Base-by-base conservation (phyloP, 1,284 basidiomycete species). In the Volvariella volvacea region DNA sequence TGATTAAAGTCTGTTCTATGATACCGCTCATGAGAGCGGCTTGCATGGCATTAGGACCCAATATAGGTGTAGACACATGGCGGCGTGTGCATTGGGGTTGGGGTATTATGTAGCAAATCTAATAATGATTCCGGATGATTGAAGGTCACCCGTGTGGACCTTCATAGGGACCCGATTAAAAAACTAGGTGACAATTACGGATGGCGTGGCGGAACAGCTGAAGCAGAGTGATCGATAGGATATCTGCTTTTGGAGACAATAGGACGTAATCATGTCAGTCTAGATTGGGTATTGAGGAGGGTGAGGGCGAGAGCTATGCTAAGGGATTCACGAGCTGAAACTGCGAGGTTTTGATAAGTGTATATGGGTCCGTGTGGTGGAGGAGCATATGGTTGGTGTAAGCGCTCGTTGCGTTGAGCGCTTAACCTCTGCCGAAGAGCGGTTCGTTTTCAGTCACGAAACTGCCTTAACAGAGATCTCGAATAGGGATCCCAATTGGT, bases 221-320 rank as follows among this genome's bases (percentile, higher is more conserved):
- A 28, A 39, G 15, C 28, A 6, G 6, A 19, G 15, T 31, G 15
- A 4, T 30, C 1, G n/a, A 28, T 28, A 12, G 16, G 34, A 6
- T 15, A 20, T 20, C 8, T n/a, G 8, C 4, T 16, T 36, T 8
- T 74, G 21, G 52, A 73, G 3, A 72, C 69, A n/a, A 55, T 59
- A 45, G 73, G 71, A 0, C 81, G 84, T 48, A 83, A 83, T 55
- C 82, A 84, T 50, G 63, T 83, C 45, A 84, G 80, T 49, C 53
- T 70, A 10, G 67, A 70, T 42, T 71, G 62, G 62, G 68, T 70
- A 7, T 54, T 83, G 48, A 56, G 63, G 2, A 73, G 68, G 80
- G 80, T 1, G 56, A 74, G 50, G 81, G 76, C 8, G 81, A 83
- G 54, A 66, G 71, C 31, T 83, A 81, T 80, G 80, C 67, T 1